A percentile compares a stretch with the other conserved stretches of the same genome.
phyloP scores from a whole-genome alignment of 441 rosid species.

The Gossypium lobatum region DNA sequence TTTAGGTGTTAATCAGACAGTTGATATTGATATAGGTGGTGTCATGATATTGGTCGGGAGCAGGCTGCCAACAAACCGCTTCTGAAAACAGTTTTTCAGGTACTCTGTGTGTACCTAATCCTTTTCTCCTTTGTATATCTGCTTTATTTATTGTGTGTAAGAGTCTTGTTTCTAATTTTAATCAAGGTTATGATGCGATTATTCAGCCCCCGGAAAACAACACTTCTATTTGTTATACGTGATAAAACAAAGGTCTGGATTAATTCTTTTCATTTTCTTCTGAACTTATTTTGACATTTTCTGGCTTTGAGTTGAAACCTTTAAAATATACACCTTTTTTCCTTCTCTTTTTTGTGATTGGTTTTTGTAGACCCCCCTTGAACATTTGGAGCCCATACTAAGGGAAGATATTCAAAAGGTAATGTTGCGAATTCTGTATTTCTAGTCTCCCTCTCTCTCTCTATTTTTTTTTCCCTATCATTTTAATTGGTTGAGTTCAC shows the following conservation, averaged over 20 bases:
- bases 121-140: conserved; percentile 1
- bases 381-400: conserved; percentile 61
- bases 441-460: neutral
- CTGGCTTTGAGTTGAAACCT: neutral
- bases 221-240: conserved; percentile 86
- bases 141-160: conserved; percentile 11
- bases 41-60: conserved; percentile 94
- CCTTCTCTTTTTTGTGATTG: neutral
- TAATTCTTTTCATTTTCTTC: conserved; percentile 16
- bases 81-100: conserved; percentile 87
- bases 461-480: conserved; percentile 15
- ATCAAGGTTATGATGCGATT: conserved; percentile 83
- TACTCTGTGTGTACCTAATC: conserved; percentile 9
- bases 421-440: neutral
- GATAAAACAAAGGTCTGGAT: conserved; percentile 77
- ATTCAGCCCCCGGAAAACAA: conserved; percentile 89
- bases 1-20: conserved; percentile 16
- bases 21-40: conserved; percentile 61
- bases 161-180: conserved; percentile 14
- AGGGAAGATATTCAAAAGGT: conserved; percentile 95
- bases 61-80: conserved; percentile 95
- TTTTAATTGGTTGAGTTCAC: conserved; percentile 14
- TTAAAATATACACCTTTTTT: conserved; percentile 6
- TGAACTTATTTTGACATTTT: neutral
- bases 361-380: conserved; percentile 66